Evolutionary conservation across 495 filamentous ascomycete species (phyloP).

Genomic region (Rhypophila decipiens): DNA sequence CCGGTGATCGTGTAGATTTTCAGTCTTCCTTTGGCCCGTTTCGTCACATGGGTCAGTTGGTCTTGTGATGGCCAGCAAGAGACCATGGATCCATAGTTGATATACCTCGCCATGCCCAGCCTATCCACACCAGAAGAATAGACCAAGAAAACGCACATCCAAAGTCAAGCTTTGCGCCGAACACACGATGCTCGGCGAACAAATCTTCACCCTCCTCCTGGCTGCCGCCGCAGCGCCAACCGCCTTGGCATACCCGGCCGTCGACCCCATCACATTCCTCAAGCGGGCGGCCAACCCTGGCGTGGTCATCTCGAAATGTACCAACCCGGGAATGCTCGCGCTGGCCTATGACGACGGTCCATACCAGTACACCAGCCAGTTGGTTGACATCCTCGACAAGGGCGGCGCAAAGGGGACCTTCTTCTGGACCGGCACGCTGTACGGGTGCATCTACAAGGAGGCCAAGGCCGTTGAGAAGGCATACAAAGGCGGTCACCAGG

Average conservation of each 20-base stretch:
- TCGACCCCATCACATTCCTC: conserved; percentile 29
- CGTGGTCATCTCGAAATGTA: conserved; percentile 35
- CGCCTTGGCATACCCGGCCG: conserved; percentile 24
- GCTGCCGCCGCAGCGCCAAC: not conserved
- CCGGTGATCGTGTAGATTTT: too few relatives aligned
- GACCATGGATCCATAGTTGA: too few relatives aligned
- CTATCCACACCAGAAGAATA: too few relatives aligned
- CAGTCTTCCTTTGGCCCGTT: too few relatives aligned
- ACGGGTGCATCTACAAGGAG: conserved; percentile 51
- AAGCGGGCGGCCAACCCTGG: conserved; percentile 32
- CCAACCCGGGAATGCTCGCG: conserved; percentile 34
- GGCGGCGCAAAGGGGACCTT: conserved; percentile 56
- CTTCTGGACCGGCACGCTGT: conserved; percentile 51
- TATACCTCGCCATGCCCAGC: too few relatives aligned
- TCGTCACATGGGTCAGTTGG: too few relatives aligned
- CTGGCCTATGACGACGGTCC: conserved; percentile 73
- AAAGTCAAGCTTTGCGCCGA: too few relatives aligned
- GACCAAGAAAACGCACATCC: too few relatives aligned
- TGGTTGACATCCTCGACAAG: conserved; percentile 59
- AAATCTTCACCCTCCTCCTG: too few relatives aligned
- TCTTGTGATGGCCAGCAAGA: too few relatives aligned
- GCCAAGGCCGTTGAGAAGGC: conserved; percentile 42
- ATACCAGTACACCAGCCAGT: conserved; percentile 55
- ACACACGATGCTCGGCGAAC: too few relatives aligned
- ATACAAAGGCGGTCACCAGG: conserved; percentile 42